Evolutionary conservation across 345 rosid species (phyloP), one percentile per base, ranked within the genome.

Genomic region (Isatis tinctoria): DNA sequence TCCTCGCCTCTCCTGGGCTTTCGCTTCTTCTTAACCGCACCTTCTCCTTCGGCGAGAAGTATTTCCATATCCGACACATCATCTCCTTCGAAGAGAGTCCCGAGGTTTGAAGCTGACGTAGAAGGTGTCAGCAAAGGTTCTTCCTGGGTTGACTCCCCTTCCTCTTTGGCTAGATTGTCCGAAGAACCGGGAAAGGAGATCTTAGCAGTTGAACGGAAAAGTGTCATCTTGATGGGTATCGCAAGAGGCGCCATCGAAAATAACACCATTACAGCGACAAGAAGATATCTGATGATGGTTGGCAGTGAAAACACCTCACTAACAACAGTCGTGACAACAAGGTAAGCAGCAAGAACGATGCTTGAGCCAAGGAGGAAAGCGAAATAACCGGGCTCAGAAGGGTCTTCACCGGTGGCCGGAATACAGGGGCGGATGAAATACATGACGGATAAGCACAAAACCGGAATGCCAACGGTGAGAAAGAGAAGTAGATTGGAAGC

Each of bases 211-310:
- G 82, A 73, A 53, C 92, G 97, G 73, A 86, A 87, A 60, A 96
- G 80, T 10, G 99, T 92, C 99, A 96, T 92, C 84, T 90, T 96
- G 80, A 92, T 35, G 18, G 99, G 99, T 78, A 92, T 80, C 18
- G 83, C 98, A 48, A 96, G 94, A 72, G 98, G 98, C 26, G 98
- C 73, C 75, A 83, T 20, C 84, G 92, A 44, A 54, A 92, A 20
- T 12, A 87, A 32, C 27, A 87, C 85, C 92, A 87, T 86, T 37
- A 88, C 27, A 27, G 83, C 90, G 37, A 96, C 73, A 58, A 92
- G 76, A 22, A 61, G 41, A 70, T 87, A 92, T 16, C 84, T 75
- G 70, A 88, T 79, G 36, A 72, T 36, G 27, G 56, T 60, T 10
- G 86, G 80, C 40, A 89, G 57, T 30, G 86, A 27, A 68, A 77